Conservation (phyloP, 768 basidiomycete genomes). For the Boletales sp. region DNA sequence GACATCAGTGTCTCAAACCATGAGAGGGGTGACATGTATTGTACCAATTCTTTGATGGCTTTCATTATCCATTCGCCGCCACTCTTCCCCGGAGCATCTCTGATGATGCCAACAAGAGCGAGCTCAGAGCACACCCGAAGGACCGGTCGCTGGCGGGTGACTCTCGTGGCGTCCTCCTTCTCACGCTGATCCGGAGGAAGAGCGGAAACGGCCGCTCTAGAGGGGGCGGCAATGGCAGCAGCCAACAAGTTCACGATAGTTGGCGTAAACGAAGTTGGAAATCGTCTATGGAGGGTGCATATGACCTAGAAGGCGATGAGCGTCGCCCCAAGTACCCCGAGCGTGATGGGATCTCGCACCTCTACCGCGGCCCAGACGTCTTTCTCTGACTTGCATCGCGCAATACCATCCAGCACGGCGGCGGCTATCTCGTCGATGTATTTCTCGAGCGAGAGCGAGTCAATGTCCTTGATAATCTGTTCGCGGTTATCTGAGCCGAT, state of each 20-base stretch:
- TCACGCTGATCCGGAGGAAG: constrained; percentile 79
- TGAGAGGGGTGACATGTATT: constrained; percentile 24
- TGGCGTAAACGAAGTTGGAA: constrained; percentile 76
- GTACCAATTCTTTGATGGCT: constrained; percentile 76
- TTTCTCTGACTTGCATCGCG: constrained; percentile 86
- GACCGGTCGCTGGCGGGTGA: constrained; percentile 80
- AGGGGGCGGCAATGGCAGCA: constrained; percentile 55
- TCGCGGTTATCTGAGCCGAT: constrained; percentile 80
- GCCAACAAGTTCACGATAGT: constrained; percentile 59
- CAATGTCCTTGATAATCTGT: constrained; percentile 89
- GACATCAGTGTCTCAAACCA: constrained; percentile 8
- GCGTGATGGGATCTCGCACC: constrained; percentile 42
- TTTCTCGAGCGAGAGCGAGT: constrained; percentile 87
- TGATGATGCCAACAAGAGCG: constrained; percentile 81
- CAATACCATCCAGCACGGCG: constrained; percentile 81
- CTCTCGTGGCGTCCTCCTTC: constrained; percentile 81
- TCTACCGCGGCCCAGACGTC: constrained; percentile 92
- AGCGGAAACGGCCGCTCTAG: constrained; percentile 51
- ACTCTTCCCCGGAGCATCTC: constrained; percentile 64
- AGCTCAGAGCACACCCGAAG: constrained; percentile 88
- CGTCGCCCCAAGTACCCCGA: background rate
- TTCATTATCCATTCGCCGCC: constrained; percentile 92
- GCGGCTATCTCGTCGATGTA: constrained; percentile 93
- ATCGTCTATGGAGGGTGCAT: constrained; percentile 83
- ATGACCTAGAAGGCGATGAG: constrained; percentile 58